Conservation (phyloP, 352 stramenopile species). For the Phytophthora constricta region DNA sequence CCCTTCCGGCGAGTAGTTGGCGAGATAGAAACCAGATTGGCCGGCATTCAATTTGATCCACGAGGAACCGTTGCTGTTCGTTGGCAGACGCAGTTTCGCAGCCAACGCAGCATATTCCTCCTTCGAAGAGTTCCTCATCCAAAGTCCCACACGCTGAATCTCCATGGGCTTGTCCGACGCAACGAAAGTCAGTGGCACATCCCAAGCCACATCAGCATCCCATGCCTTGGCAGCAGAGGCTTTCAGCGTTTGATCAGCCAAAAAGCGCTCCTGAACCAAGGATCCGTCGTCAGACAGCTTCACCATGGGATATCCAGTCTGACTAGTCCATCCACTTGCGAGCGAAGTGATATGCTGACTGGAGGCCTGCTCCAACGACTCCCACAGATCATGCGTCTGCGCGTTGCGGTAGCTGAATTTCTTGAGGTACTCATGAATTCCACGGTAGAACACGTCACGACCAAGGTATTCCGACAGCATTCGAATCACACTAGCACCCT, state of each 20-base stretch:
- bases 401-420: slow-evolving; percentile 95
- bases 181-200: slow-evolving; percentile 85
- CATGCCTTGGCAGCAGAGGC: slow-evolving; percentile 28
- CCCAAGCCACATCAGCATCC: slow-evolving; percentile 64
- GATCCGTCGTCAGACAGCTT: slow-evolving; percentile 64
- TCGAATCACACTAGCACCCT: slow-evolving; percentile 85
- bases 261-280: slow-evolving; percentile 93
- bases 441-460: slow-evolving; percentile 79
- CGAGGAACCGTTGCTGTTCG: slow-evolving; percentile 32
- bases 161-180: slow-evolving; percentile 51
- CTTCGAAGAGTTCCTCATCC: slow-evolving; percentile 39
- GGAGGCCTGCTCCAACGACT: slow-evolving; percentile 91
- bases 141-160: slow-evolving; percentile 72
- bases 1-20: slow-evolving; percentile 91
- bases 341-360: slow-evolving; percentile 92
- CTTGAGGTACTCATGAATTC: slow-evolving; percentile 94
- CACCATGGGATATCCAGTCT: slow-evolving; percentile 94
- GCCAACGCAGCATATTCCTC: slow-evolving; percentile 51
- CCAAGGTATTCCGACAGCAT: slow-evolving; percentile 83
- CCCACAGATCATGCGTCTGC: slow-evolving; percentile 95
- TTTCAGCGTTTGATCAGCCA: slow-evolving; percentile 87
- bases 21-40: slow-evolving; percentile 95
- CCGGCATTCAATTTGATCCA: slow-evolving; percentile 97
- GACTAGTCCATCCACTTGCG: slow-evolving; percentile 93
- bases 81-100: slow-evolving; percentile 42